A percentile compares a stretch with the other conserved stretches of the same genome.
Evolutionary conservation across 1,139 yeast species (phyloP).

Genomic region (Martiniozyma asiatica): DNA sequence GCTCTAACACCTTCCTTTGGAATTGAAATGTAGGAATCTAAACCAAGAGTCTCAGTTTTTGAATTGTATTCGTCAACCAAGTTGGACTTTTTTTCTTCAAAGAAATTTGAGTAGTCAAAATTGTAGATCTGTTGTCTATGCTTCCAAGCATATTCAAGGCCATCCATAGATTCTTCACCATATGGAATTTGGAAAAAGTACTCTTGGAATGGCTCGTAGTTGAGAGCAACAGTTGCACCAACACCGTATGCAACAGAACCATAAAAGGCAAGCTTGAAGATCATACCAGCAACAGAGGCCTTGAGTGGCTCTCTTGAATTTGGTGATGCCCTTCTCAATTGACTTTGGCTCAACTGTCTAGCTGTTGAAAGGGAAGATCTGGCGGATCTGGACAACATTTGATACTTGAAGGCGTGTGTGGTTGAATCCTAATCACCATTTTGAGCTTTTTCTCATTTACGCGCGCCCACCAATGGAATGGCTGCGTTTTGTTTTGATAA

Average conservation of each 20-base stretch:
- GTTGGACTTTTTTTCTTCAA: slow-evolving; percentile 5
- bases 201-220: slow-evolving; percentile 33
- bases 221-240: slow-evolving; percentile 31
- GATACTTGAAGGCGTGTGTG: too few species aligned
- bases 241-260: slow-evolving; percentile 29
- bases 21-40: slow-evolving; percentile 31
- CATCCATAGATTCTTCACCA: slow-evolving; percentile 40
- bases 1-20: slow-evolving; percentile 26
- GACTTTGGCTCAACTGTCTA: too few species aligned
- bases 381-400: too few species aligned
- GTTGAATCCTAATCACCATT: too few species aligned
- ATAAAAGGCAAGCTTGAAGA: slow-evolving; percentile 25
- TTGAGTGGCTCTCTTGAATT: slow-evolving; percentile 1
- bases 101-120: slow-evolving; percentile 15
- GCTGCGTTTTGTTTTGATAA: too few species aligned
- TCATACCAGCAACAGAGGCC: slow-evolving; percentile 11
- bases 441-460: too few species aligned
- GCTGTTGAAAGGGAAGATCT: not conserved
- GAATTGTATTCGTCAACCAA: slow-evolving; percentile 19
- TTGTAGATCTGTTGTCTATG: slow-evolving; percentile 24
- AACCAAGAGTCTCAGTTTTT: slow-evolving; percentile 26
- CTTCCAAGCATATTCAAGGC: slow-evolving; percentile 31
- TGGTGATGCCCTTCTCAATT: too few species aligned
- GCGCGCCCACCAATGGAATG: too few species aligned
- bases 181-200: slow-evolving; percentile 52